Evolutionary conservation across 2,329 filamentous ascomycete species (phyloP).

Genomic region (Ophiocordyceps camponoti-rufipedis): DNA sequence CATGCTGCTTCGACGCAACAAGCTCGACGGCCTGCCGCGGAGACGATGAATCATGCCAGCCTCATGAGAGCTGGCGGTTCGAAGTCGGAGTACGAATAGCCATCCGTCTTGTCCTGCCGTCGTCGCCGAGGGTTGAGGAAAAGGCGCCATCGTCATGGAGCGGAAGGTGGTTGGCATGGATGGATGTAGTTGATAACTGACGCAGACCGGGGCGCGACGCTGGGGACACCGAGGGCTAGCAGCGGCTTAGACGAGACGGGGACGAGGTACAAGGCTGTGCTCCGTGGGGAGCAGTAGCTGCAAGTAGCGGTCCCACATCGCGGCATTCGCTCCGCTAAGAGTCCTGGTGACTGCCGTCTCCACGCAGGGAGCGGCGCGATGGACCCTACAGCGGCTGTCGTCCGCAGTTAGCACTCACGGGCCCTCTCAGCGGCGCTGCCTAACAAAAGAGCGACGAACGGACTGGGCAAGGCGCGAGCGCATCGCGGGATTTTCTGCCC

Average conservation of each 20-base stretch:
- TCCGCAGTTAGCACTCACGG: neutral
- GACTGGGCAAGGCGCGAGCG: neutral
- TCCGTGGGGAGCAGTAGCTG: too few relatives aligned
- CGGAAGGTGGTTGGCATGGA: neutral
- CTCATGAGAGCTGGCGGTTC: neutral
- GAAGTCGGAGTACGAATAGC: neutral
- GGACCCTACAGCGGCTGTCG: neutral
- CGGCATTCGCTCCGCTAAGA: too few relatives aligned
- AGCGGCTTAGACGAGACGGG: too few relatives aligned
- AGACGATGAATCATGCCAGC: too few relatives aligned
- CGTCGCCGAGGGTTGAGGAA: neutral
- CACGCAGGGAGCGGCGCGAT: too few relatives aligned
- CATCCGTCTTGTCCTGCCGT: neutral
- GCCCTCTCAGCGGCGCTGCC: neutral
- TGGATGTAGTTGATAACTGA: neutral
- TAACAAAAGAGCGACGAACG: neutral
- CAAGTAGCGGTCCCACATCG: too few relatives aligned
- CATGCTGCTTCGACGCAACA: neutral
- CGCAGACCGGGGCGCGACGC: too few relatives aligned
- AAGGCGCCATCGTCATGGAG: neutral
- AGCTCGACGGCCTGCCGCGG: neutral
- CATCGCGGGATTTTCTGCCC: neutral
- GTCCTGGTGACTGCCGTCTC: too few relatives aligned
- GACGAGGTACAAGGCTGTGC: too few relatives aligned
- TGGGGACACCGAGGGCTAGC: too few relatives aligned